These are phyloP conservation scores for Posidonia australis DNA, from an alignment of 106 monocot species.

Conservation along the genomic window DNA sequence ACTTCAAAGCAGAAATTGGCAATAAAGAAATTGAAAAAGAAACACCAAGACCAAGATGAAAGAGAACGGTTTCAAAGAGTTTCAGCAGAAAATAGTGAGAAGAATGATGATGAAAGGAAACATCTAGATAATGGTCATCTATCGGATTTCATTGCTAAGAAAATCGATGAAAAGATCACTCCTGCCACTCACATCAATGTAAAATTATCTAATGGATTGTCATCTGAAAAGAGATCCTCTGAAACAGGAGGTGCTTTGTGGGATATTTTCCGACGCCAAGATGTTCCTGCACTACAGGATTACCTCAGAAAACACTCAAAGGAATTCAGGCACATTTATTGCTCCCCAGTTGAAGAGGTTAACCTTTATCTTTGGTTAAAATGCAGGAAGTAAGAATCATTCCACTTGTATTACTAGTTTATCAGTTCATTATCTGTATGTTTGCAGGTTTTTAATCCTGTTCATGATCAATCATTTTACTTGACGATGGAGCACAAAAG, in stretches of 20 bases:
- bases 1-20: conserved; percentile 20
- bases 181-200: too few species aligned
- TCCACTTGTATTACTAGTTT: neutral
- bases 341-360: conserved; percentile 55
- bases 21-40: conserved; percentile 35
- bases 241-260: conserved; percentile 49
- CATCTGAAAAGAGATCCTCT: neutral
- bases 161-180: neutral
- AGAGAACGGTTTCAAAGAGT: conserved; percentile 16
- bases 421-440: neutral
- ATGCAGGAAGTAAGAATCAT: neutral
- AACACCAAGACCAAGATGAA: conserved; percentile 42
- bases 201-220: neutral
- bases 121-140: neutral
- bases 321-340: conserved; percentile 61
- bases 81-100: neutral
- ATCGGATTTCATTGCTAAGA: neutral
- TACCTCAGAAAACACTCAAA: conserved; percentile 46
- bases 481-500: conserved; percentile 59
- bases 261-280: conserved; percentile 76
- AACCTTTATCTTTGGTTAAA: neutral
- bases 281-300: conserved; percentile 32
- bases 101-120: neutral
- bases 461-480: conserved; percentile 87
- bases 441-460: conserved; percentile 52